phyloP scores from a whole-genome alignment of 73 alveolate genomes.

The Tetrahymena borealis region DNA sequence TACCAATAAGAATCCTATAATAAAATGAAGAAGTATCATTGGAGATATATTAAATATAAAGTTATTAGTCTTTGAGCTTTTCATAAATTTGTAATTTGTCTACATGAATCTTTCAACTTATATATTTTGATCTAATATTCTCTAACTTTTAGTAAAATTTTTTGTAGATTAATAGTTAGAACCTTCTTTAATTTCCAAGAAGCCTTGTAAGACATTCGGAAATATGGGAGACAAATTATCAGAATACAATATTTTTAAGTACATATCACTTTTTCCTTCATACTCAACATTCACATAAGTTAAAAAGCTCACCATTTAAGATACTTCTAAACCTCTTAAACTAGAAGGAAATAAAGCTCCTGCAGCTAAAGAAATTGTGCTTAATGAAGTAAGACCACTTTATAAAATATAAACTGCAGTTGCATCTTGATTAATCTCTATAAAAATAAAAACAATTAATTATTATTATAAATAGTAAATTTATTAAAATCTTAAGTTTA shows the following conservation, averaged over 20 bases:
- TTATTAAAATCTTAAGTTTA: no score
- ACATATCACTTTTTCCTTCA: not conserved
- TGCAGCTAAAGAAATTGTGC: not conserved
- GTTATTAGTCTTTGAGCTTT: not conserved
- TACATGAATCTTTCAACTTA: not conserved
- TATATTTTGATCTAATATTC: not conserved
- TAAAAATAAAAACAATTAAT: not conserved
- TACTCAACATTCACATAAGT: not conserved
- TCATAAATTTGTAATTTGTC: not conserved
- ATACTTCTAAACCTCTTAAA: not conserved
- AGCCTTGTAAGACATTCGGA: not conserved
- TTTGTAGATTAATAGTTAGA: not conserved
- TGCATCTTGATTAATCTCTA: not conserved
- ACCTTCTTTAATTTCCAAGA: not conserved
- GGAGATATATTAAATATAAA: not conserved
- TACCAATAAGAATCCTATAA: not conserved
- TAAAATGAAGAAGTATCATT: not conserved
- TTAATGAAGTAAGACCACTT: not conserved
- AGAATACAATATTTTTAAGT: not conserved
- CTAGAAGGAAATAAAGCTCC: not conserved
- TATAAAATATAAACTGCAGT: not conserved
- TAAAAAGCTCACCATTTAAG: not conserved
- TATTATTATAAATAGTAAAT: not conserved
- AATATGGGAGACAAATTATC: not conserved
- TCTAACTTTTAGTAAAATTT: not conserved